Conservation (phyloP, 805 yeast genomes). For the Myxozyma kluyveri region DNA sequence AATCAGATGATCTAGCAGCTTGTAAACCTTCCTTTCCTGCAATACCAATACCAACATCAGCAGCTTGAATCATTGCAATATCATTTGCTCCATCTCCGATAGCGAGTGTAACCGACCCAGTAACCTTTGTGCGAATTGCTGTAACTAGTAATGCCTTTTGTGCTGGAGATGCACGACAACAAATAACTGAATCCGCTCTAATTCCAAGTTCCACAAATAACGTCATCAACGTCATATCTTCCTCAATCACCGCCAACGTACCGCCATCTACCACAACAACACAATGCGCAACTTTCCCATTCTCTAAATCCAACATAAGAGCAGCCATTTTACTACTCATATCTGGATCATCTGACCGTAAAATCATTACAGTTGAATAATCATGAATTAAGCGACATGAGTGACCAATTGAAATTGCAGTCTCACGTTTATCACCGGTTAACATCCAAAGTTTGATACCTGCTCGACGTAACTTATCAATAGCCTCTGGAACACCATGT, state of each 20-base stretch:
- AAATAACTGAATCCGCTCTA: slow-evolving; percentile 82
- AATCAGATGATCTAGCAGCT: slow-evolving; percentile 93
- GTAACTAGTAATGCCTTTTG: slow-evolving; percentile 91
- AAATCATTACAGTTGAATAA: slow-evolving; percentile 80
- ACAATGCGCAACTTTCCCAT: slow-evolving; percentile 83
- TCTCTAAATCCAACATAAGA: slow-evolving; percentile 67
- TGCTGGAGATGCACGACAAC: slow-evolving; percentile 95
- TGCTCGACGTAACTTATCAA: slow-evolving; percentile 86
- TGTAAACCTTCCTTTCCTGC: slow-evolving; percentile 97
- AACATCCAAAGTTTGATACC: slow-evolving; percentile 97
- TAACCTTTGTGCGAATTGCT: slow-evolving; percentile 69
- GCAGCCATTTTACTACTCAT: slow-evolving; percentile 69
- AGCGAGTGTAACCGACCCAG: slow-evolving; percentile 77
- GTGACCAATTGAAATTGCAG: slow-evolving; percentile 95
- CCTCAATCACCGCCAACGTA: slow-evolving; percentile 70
- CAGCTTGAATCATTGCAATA: slow-evolving; percentile 98
- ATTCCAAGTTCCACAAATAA: slow-evolving; percentile 82
- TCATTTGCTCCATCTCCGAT: slow-evolving; percentile 99
- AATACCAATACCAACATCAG: slow-evolving; percentile 96
- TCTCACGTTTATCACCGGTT: slow-evolving; percentile 96
- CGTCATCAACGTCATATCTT: slow-evolving; percentile 66
- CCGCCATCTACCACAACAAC: slow-evolving; percentile 95
- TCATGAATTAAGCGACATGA: slow-evolving; percentile 92
- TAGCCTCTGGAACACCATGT: slow-evolving; percentile 94
- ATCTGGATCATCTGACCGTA: slow-evolving; percentile 53